Conservation (phyloP, 2,329 filamentous ascomycete species). For the Fusarium floridanum region DNA sequence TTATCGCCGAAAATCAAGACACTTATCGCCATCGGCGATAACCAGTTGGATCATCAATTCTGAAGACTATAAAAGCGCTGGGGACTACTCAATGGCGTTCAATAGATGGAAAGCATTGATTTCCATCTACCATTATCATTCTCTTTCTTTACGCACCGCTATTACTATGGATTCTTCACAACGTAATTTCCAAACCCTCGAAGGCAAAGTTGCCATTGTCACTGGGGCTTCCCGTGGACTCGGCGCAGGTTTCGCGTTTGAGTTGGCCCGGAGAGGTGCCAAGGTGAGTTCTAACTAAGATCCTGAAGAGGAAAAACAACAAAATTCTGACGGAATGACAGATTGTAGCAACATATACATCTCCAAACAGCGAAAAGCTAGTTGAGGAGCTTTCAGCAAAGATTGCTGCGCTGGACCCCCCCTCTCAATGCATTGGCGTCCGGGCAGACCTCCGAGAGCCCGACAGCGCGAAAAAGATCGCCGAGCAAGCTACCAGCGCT, state of each 20-base stretch:
- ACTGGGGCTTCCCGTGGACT: constrained; percentile 34
- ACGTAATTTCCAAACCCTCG: constrained; percentile 19
- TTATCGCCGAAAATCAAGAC: not conserved
- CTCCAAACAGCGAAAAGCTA: constrained; percentile 13
- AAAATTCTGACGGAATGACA: not conserved
- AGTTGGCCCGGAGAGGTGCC: constrained; percentile 29
- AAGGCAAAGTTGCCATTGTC: constrained; percentile 29
- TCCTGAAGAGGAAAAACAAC: not conserved
- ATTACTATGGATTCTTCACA: constrained; percentile 6
- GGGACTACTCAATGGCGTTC: not conserved
- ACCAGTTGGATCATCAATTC: not conserved
- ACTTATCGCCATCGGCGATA: not conserved
- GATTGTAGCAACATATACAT: constrained; percentile 35
- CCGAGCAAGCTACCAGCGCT: not conserved
- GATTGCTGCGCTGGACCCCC: constrained; percentile 6
- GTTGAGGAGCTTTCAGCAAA: constrained; percentile 14
- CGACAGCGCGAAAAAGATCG: not conserved
- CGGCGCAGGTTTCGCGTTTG: constrained; percentile 25
- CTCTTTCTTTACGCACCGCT: not conserved
- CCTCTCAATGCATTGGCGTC: constrained; percentile 20
- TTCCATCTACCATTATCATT: not conserved
- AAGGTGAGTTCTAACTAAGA: not conserved
- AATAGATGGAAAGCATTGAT: not conserved
- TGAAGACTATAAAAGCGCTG: not conserved
- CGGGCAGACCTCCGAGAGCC: constrained; percentile 20